Evolutionary conservation across 2,329 filamentous ascomycete species (phyloP).

Genomic region (Sarocladium brachiariae): DNA sequence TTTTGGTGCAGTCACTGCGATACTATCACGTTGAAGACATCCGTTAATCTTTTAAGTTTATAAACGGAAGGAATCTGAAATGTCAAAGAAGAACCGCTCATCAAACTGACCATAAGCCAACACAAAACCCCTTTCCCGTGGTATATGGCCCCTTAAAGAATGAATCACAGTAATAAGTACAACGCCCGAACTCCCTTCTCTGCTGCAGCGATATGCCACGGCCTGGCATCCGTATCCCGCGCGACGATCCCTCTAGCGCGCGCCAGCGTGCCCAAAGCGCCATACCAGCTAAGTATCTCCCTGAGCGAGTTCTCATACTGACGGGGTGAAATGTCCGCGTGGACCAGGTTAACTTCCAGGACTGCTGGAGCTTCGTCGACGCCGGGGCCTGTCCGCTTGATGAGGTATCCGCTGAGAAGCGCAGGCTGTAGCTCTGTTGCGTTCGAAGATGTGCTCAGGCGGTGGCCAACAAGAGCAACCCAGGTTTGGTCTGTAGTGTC

Average conservation of each 20-base stretch:
- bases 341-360: conserved; percentile 59
- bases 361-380: conserved; percentile 51
- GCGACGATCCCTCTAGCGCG: conserved; percentile 58
- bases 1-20: too few species aligned
- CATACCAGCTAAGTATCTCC: conserved; percentile 64
- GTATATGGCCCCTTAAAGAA: background rate
- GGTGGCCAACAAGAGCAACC: conserved; percentile 64
- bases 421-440: conserved; percentile 49
- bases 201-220: conserved; percentile 71
- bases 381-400: conserved; percentile 53
- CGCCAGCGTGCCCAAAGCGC: conserved; percentile 62
- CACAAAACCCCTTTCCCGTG: conserved; percentile 10
- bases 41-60: too few species aligned
- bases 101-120: conserved; percentile 3
- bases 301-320: conserved; percentile 58
- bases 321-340: conserved; percentile 43
- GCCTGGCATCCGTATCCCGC: conserved; percentile 54
- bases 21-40: too few species aligned
- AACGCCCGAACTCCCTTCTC: conserved; percentile 62
- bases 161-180: conserved; percentile 54
- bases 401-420: conserved; percentile 57
- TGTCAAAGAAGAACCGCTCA: background rate
- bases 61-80: background rate
- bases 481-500: conserved; percentile 71
- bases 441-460: conserved; percentile 52